Evolutionary conservation across 2,329 filamentous ascomycete genomes (phyloP).

Genomic region (Leptodontidium sp.): DNA sequence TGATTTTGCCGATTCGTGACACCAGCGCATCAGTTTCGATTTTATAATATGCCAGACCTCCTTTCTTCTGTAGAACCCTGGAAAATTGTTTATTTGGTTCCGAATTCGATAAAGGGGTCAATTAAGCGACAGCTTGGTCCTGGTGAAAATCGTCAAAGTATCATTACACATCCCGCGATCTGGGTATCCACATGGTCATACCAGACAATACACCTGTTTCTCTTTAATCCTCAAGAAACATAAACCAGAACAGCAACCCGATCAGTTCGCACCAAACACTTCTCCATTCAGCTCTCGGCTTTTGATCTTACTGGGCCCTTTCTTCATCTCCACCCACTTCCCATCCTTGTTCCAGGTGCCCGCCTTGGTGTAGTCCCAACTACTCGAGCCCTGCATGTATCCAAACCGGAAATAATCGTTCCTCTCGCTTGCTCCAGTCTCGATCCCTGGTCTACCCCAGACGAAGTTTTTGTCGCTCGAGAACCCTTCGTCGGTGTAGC

Average conservation of each 20-base stretch:
- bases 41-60: too few relatives aligned
- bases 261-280: constrained; percentile 26
- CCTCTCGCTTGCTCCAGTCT: constrained; percentile 51
- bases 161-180: neutral
- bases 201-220: neutral
- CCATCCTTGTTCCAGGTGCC: constrained; percentile 72
- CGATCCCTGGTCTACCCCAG: constrained; percentile 57
- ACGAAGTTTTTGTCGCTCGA: constrained; percentile 59
- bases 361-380: constrained; percentile 78
- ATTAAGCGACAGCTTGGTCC: too few relatives aligned
- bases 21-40: too few relatives aligned
- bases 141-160: neutral
- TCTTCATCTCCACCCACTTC: constrained; percentile 69
- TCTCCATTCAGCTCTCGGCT: constrained; percentile 38
- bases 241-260: neutral
- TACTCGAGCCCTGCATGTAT: constrained; percentile 70
- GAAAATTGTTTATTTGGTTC: too few relatives aligned
- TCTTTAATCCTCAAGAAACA: neutral
- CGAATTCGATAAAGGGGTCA: too few relatives aligned
- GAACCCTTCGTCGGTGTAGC: constrained; percentile 66
- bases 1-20: too few relatives aligned
- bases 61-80: too few relatives aligned
- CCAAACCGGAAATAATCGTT: constrained; percentile 83
- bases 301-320: constrained; percentile 44
- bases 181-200: neutral